A percentile compares a stretch with the other conserved stretches of the same genome.
phyloP scores from a whole-genome alignment of 805 yeast species.

The Sugiyamaella valdiviana region DNA sequence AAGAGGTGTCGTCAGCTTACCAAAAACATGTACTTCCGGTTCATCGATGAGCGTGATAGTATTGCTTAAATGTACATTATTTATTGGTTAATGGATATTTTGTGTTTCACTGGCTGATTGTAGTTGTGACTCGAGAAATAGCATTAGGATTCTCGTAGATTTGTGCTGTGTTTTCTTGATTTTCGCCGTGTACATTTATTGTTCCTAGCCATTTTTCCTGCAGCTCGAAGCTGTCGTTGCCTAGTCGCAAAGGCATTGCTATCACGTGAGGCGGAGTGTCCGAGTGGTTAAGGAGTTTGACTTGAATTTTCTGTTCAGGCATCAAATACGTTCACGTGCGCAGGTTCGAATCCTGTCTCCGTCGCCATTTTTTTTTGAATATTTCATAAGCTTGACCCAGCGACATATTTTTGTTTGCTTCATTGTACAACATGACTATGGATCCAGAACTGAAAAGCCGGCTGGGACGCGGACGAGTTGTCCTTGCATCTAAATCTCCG shows the following conservation, averaged over 20 bases:
- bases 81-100: neutral
- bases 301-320: slow-evolving; percentile 31
- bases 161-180: too few relatives aligned
- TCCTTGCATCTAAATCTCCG: slow-evolving; percentile 82
- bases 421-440: neutral
- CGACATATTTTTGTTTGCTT: neutral
- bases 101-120: neutral
- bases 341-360: slow-evolving; percentile 40
- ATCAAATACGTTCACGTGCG: slow-evolving; percentile 38
- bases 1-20: slow-evolving; percentile 43
- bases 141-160: too few relatives aligned
- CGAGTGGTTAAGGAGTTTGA: slow-evolving; percentile 42
- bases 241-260: neutral
- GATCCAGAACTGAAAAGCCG: neutral
- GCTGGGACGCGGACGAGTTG: slow-evolving; percentile 32
- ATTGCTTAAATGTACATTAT: neutral
- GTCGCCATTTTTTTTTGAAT: slow-evolving; percentile 29
- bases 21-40: slow-evolving; percentile 16
- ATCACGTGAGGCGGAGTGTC: slow-evolving; percentile 33
- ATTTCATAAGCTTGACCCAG: neutral
- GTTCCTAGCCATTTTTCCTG: neutral
- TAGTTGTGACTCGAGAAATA: neutral
- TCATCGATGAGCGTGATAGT: slow-evolving; percentile 17
- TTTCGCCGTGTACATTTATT: neutral
- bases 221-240: neutral